A percentile compares a stretch with the other conserved stretches of the same genome.
Evolutionary conservation across 2,329 filamentous ascomycete species (phyloP).

Genomic region (Curvularia sp.): DNA sequence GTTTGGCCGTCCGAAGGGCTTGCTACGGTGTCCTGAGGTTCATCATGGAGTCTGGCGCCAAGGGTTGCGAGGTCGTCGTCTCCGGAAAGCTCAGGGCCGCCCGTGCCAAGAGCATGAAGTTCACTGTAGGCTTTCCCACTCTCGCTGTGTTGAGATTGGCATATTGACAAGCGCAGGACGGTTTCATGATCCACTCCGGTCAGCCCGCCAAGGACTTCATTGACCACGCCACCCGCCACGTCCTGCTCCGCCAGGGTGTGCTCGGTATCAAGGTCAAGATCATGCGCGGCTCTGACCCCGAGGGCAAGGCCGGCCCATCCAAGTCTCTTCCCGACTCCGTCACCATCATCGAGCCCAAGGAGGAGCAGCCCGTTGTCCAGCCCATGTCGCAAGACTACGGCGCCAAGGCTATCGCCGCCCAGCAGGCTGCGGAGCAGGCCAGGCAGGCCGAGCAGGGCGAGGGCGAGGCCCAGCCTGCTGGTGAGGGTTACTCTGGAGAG

Average conservation of each 20-base stretch:
- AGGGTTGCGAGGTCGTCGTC: conserved; percentile 99
- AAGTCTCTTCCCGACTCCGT: conserved; percentile 98
- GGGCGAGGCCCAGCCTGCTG: conserved; percentile 53
- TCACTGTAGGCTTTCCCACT: conserved; percentile 73
- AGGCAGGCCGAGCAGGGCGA: conserved; percentile 66
- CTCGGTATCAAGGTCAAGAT: conserved; percentile 99
- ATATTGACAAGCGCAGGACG: conserved; percentile 64
- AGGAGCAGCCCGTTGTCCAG: conserved; percentile 93
- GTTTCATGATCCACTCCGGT: conserved; percentile 99
- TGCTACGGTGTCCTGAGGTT: conserved; percentile 99
- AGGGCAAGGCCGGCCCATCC: conserved; percentile 97
- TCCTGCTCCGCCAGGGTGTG: conserved; percentile 99
- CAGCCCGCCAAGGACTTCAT: conserved; percentile 99
- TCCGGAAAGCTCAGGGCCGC: conserved; percentile 98
- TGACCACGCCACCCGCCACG: conserved; percentile 97
- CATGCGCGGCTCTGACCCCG: conserved; percentile 99
- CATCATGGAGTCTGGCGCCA: conserved; percentile 99
- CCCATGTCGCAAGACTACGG: conserved; percentile 99
- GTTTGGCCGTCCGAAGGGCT: conserved; percentile 95
- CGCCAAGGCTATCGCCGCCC: conserved; percentile 79
- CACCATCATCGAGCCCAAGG: conserved; percentile 99
- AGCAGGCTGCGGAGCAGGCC: conserved; percentile 70
- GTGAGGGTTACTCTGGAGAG: conserved; percentile 44
- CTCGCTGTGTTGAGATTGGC: neutral
- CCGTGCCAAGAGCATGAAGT: conserved; percentile 99